Conservation (phyloP, 2,329 filamentous ascomycete species). For the Apiospora marii region DNA sequence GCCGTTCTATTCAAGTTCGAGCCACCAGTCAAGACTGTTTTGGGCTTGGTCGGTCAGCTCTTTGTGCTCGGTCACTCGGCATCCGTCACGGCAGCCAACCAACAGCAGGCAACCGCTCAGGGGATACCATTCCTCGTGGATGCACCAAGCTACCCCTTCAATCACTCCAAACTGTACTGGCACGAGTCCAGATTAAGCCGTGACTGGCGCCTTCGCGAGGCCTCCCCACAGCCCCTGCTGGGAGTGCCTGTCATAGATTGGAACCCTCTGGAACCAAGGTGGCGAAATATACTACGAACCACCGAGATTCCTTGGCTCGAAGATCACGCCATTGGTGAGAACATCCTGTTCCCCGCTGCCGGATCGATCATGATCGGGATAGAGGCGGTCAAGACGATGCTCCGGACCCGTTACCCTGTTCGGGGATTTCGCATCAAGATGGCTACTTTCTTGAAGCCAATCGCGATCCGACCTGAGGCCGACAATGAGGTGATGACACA, state of each 20-base stretch:
- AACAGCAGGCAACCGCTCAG: constrained; percentile 31
- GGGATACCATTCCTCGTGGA: constrained; percentile 21
- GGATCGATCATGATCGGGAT: constrained; percentile 44
- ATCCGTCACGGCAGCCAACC: constrained; percentile 36
- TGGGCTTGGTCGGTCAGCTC: constrained; percentile 41
- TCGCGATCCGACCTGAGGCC: constrained; percentile 31
- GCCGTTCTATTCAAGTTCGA: constrained; percentile 32
- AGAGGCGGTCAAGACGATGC: constrained; percentile 35
- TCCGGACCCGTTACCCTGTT: constrained; percentile 28
- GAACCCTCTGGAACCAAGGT: constrained; percentile 33
- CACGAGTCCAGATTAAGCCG: constrained; percentile 42
- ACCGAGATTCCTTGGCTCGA: constrained; percentile 34
- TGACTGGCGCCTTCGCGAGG: constrained; percentile 27
- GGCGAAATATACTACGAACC: constrained; percentile 14
- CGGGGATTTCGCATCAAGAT: constrained; percentile 38
- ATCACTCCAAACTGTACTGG: constrained; percentile 41
- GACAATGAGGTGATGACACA: constrained; percentile 45
- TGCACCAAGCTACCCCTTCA: constrained; percentile 32
- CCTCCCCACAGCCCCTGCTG: constrained; percentile 44
- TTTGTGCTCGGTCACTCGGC: constrained; percentile 39
- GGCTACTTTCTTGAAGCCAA: constrained; percentile 40
- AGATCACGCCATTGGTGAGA: constrained; percentile 48
- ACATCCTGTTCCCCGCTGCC: constrained; percentile 40
- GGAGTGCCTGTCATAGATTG: constrained; percentile 34
- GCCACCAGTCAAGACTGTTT: constrained; percentile 29